Conservation (phyloP, 2,329 filamentous ascomycete genomes). For the Aspergillus calidoustus region DNA sequence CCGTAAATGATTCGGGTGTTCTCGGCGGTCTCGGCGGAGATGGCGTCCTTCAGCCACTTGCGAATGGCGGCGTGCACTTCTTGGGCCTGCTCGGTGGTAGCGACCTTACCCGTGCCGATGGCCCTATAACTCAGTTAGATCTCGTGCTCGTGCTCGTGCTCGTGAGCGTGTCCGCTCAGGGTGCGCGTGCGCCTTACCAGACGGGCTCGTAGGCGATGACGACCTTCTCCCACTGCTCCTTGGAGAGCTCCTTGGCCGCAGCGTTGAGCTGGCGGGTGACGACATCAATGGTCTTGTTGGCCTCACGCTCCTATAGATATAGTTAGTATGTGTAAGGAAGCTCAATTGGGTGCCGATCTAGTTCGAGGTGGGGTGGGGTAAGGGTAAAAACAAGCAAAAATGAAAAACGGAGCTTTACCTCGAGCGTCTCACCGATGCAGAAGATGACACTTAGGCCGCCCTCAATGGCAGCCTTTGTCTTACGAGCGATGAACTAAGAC, state of each 20-base stretch:
- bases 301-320: conserved; percentile 71
- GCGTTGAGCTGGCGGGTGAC: conserved; percentile 79
- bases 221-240: conserved; percentile 88
- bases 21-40: conserved; percentile 78
- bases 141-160: not conserved
- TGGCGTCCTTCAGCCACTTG: conserved; percentile 75
- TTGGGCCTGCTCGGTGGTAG: conserved; percentile 86
- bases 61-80: conserved; percentile 93
- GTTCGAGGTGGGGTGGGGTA: conserved; percentile 11
- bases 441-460: conserved; percentile 89
- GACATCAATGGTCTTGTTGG: conserved; percentile 75
- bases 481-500: conserved; percentile 74
- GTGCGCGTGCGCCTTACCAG: conserved; percentile 67
- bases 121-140: conserved; percentile 50
- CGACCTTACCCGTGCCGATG: conserved; percentile 90
- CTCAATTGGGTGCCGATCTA: conserved; percentile 19
- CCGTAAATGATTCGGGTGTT: conserved; percentile 95
- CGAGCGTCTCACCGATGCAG: conserved; percentile 94
- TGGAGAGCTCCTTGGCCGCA: conserved; percentile 67
- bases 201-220: conserved; percentile 99
- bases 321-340: conserved; percentile 13
- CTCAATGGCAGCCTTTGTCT: conserved; percentile 91
- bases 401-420: conserved; percentile 51
- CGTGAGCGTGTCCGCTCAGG: not conserved
- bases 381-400: conserved; percentile 22